Percentiles rank a stretch among this genome's conserved stretches.
Evolutionary conservation across 768 basidiomycete genomes (phyloP).

Genomic region (Tulasnella sp.): DNA sequence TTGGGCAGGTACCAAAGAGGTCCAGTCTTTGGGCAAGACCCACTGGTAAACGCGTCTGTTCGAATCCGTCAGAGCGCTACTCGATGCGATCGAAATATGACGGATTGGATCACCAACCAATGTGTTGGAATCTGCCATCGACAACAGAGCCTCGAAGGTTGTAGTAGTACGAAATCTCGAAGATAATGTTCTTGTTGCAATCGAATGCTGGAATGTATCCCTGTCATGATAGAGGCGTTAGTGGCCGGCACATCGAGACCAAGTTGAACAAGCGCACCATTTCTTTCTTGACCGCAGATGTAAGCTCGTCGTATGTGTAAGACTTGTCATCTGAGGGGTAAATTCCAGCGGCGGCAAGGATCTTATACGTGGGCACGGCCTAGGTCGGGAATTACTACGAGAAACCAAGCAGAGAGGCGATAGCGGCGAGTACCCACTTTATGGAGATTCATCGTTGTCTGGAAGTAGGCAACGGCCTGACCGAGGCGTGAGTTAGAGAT

Average conservation of each 20-base stretch:
- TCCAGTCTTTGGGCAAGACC: conserved; percentile 48
- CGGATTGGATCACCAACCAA: conserved; percentile 39
- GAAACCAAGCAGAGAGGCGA: not conserved
- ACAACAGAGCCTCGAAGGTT: conserved; percentile 46
- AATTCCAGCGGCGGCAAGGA: conserved; percentile 68
- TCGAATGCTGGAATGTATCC: conserved; percentile 49
- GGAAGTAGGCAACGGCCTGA: conserved; percentile 19
- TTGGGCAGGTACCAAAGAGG: conserved; percentile 58
- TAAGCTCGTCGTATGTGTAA: conserved; percentile 43
- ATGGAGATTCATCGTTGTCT: conserved; percentile 52
- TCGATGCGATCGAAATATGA: not conserved
- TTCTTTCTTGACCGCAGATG: conserved; percentile 49
- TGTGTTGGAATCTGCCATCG: conserved; percentile 59
- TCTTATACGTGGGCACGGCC: conserved; percentile 66
- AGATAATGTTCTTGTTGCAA: conserved; percentile 42
- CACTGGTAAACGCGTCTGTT: conserved; percentile 18
- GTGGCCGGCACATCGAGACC: conserved; percentile 2
- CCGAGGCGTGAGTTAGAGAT: not conserved
- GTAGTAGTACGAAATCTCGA: conserved; percentile 57
- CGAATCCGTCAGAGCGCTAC: not conserved
- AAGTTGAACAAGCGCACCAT: conserved; percentile 44
- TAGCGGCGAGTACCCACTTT: conserved; percentile 36
- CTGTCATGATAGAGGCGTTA: conserved; percentile 33
- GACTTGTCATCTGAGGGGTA: conserved; percentile 57
- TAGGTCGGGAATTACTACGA: not conserved